Base-by-base conservation (phyloP, 2,329 filamentous ascomycete genomes). In the Pleochaeta shiraiana region DNA sequence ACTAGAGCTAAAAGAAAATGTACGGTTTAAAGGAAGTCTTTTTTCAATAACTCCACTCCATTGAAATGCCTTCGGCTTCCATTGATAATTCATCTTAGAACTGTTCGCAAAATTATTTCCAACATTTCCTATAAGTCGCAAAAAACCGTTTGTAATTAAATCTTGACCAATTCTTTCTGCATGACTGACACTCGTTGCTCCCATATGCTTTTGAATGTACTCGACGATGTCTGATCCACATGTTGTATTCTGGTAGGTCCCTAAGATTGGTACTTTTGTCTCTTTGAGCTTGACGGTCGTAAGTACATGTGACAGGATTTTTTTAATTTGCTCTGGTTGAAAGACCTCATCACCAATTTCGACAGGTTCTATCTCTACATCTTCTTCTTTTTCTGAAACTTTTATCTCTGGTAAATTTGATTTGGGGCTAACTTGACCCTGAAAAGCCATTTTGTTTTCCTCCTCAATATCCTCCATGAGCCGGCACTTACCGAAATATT, bases 401-500 rank as follows among this genome's bases (percentile, higher is more conserved):
- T 96, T 95, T 75, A 98, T 95, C 72, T 90, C 91, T 55, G 88
- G 88, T 47, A 90, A 87, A 67, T 79, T 69, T 64, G 79, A 76
- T 74, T 81, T 79, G 2, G 87, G 86, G 74, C 87, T 90, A 37
- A 74, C 78, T 70, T 86, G 82, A 1, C 90, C 90, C 74, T 95
- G 90, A 76, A 98, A 98, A 45, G 91, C 93, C 64, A 98, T 81
- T 76, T 98, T 97, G 75, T 96, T 95, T 78, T 98, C 95, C 76
- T 98, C 93, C 74, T 98, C 93, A 66, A 97, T 77, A 73, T 98
- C 93, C 74, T 98, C 95, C 6, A 97, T 87, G 67, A 96, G 79
- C 62, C 95, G 86, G 74, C 93, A 98, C 77, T 97, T 98, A 79
- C 97, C 98, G 81, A 97, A 97, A 76, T 98, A 98, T 70, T 89